Conservation (phyloP, 2,329 filamentous ascomycete species). For the Fusarium drepaniforme region DNA sequence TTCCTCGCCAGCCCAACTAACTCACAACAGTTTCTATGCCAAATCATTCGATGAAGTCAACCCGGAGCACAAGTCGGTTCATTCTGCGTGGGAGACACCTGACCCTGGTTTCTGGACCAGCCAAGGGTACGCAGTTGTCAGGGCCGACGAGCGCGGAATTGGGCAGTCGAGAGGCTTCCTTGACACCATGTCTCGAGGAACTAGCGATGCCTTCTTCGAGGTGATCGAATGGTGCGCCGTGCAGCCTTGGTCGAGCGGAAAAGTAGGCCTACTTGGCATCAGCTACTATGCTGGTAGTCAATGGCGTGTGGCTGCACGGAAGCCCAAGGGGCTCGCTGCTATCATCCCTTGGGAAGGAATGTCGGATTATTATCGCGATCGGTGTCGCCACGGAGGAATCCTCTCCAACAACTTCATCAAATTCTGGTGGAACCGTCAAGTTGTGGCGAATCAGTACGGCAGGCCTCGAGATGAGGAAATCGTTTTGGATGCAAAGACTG, state of each 20-base stretch:
- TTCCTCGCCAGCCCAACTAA: background rate
- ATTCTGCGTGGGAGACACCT: constrained; percentile 12
- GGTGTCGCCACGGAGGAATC: constrained; percentile 9
- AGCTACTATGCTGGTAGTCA: constrained; percentile 58
- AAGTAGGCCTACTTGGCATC: constrained; percentile 60
- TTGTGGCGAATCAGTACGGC: constrained; percentile 72
- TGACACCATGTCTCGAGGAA: background rate
- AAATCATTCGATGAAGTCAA: constrained; percentile 2
- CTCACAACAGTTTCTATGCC: background rate
- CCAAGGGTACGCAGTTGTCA: constrained; percentile 6
- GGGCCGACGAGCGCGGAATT: background rate
- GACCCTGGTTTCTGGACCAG: constrained; percentile 14
- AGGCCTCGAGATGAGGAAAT: constrained; percentile 45
- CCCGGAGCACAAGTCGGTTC: constrained; percentile 3
- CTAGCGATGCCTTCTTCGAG: background rate
- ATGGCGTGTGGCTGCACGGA: constrained; percentile 59
- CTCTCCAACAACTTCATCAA: background rate
- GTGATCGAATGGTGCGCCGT: background rate
- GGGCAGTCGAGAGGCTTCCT: background rate
- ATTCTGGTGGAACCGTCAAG: constrained; percentile 11
- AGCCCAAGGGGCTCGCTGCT: constrained; percentile 57
- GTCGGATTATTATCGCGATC: background rate
- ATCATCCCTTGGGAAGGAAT: constrained; percentile 52
- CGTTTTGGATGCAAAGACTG: background rate
- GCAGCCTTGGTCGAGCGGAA: constrained; percentile 57